A percentile compares a stretch with the other conserved stretches of the same genome.
Conservation (phyloP, 768 basidiomycete species). For the Suillus weaverae region DNA sequence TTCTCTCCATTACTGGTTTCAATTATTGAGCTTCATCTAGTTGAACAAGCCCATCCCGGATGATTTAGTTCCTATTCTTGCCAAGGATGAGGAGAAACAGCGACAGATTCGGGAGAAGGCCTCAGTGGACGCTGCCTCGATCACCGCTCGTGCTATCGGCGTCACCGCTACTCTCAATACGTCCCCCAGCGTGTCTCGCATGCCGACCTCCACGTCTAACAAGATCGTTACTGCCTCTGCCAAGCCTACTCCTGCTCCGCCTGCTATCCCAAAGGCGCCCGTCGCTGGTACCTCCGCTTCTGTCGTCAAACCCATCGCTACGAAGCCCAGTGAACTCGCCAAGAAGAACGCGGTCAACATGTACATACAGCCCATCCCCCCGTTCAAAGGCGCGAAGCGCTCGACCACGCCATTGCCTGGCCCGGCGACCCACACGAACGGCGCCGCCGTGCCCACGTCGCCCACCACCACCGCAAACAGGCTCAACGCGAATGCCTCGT, state of each 20-base stretch:
- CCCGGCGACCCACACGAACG: slow-evolving; percentile 22
- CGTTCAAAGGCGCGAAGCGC: slow-evolving; percentile 72
- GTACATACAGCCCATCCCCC: slow-evolving; percentile 88
- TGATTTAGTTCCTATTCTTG: slow-evolving; percentile 87
- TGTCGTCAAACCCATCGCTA: slow-evolving; percentile 29
- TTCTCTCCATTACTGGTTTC: slow-evolving; percentile 4
- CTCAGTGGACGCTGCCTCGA: slow-evolving; percentile 61
- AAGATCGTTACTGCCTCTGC: slow-evolving; percentile 29
- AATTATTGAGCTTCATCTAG: slow-evolving; percentile 37
- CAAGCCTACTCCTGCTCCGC: slow-evolving; percentile 32
- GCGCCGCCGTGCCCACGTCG: slow-evolving; percentile 45
- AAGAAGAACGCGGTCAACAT: slow-evolving; percentile 58
- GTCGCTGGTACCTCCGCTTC: slow-evolving; percentile 22
- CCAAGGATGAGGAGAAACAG: slow-evolving; percentile 93
- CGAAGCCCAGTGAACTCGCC: slow-evolving; percentile 31
- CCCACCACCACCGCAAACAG: slow-evolving; percentile 58
- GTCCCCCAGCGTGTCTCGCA: slow-evolving; percentile 49
- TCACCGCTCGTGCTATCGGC: slow-evolving; percentile 70
- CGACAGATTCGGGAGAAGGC: slow-evolving; percentile 80
- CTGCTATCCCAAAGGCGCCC: slow-evolving; percentile 25
- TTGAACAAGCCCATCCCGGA: slow-evolving; percentile 94
- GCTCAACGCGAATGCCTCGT: slow-evolving; percentile 86
- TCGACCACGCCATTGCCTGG: slow-evolving; percentile 24
- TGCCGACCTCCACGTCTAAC: slow-evolving; percentile 30
- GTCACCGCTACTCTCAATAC: slow-evolving; percentile 39